Evolutionary conservation across 2,329 filamentous ascomycete species (phyloP).

Genomic region (Calcarisporium arbuscula): DNA sequence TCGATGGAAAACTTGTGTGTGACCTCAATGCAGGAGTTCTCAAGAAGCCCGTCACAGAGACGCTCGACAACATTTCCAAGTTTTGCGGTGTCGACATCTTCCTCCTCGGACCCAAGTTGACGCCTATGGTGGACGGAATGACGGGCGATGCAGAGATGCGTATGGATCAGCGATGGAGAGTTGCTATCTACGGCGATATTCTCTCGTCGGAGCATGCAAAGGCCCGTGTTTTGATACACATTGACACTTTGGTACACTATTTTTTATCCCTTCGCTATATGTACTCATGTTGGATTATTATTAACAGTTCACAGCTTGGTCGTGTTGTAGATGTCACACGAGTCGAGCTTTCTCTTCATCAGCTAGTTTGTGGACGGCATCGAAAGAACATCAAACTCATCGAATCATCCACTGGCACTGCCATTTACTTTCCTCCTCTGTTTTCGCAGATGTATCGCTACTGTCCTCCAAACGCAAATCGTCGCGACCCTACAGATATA

Average conservation of each 20-base stretch:
- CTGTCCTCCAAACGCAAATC: slow-evolving; percentile 71
- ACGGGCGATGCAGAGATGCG: slow-evolving; percentile 77
- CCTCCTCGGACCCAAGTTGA: slow-evolving; percentile 81
- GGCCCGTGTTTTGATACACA: slow-evolving; percentile 91
- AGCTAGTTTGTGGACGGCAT: slow-evolving; percentile 85
- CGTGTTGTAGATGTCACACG: slow-evolving; percentile 72
- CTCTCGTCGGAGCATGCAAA: slow-evolving; percentile 96
- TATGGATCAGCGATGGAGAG: slow-evolving; percentile 82
- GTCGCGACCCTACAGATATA: slow-evolving; percentile 81
- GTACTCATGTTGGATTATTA: not conserved
- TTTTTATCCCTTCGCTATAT: not conserved
- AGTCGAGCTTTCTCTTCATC: slow-evolving; percentile 82
- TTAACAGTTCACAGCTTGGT: slow-evolving; percentile 48
- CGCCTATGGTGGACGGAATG: slow-evolving; percentile 66
- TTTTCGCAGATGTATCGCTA: slow-evolving; percentile 92
- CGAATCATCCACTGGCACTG: slow-evolving; percentile 89
- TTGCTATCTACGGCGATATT: slow-evolving; percentile 92
- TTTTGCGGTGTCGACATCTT: slow-evolving; percentile 97
- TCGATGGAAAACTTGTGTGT: slow-evolving; percentile 85
- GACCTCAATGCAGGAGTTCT: slow-evolving; percentile 62
- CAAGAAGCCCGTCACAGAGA: slow-evolving; percentile 69
- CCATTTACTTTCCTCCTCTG: slow-evolving; percentile 94
- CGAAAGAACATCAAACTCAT: slow-evolving; percentile 98
- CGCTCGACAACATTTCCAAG: slow-evolving; percentile 78
- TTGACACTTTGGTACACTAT: slow-evolving; percentile 73